Conservation (phyloP, 805 yeast genomes). For the Blastobotrys parvus region DNA sequence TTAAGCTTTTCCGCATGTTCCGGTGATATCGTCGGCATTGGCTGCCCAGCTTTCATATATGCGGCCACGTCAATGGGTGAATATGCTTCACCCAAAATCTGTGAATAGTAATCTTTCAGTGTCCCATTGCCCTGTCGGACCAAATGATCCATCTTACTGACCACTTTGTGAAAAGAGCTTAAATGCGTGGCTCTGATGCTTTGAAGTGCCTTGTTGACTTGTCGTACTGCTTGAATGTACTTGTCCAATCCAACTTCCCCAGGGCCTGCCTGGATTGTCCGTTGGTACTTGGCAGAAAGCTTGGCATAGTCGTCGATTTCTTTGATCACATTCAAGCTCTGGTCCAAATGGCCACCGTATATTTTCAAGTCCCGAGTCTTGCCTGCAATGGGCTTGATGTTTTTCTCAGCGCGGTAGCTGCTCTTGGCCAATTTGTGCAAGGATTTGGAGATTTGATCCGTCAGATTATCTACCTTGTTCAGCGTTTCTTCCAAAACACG, state of each 20-base stretch:
- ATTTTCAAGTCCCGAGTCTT: constrained; percentile 50
- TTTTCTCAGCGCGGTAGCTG: constrained; percentile 47
- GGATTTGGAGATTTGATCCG: constrained; percentile 47
- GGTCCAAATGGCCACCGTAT: constrained; percentile 36
- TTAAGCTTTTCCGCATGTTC: constrained; percentile 30
- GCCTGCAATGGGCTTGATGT: constrained; percentile 64
- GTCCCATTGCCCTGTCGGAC: constrained; percentile 50
- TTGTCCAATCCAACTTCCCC: constrained; percentile 19
- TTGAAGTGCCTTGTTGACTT: constrained; percentile 18
- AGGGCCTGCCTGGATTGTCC: constrained; percentile 20
- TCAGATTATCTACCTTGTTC: constrained; percentile 46
- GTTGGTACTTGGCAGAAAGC: constrained; percentile 35
- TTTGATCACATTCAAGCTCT: constrained; percentile 21
- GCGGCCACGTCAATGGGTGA: constrained; percentile 40
- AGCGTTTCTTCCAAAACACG: constrained; percentile 73
- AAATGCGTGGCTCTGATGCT: constrained; percentile 21
- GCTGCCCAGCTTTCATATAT: constrained; percentile 32
- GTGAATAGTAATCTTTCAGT: constrained; percentile 41
- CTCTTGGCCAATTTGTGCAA: constrained; percentile 44
- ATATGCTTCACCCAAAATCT: constrained; percentile 34
- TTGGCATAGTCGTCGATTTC: constrained; percentile 35
- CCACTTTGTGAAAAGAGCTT: constrained; percentile 50
- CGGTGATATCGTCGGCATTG: constrained; percentile 23
- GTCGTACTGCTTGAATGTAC: constrained; percentile 18
- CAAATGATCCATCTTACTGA: constrained; percentile 48